These are phyloP conservation scores for Cnidoscolus chayamansa DNA, from an alignment of 441 rosid genomes.

Conservation along the genomic window DNA sequence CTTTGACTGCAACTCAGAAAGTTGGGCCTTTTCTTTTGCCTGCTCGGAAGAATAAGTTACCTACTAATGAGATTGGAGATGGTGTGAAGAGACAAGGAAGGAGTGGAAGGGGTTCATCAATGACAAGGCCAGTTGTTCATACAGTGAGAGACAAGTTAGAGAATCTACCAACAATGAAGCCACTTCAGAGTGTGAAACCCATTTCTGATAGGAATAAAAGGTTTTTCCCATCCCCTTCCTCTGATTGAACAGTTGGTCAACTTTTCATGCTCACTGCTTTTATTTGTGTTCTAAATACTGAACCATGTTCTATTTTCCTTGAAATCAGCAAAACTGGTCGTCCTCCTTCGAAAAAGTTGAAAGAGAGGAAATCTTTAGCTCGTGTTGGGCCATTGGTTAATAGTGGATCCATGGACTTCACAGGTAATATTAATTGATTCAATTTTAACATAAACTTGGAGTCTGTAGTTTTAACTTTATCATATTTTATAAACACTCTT, in stretches of 20 bases:
- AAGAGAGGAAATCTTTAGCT: conserved; percentile 64
- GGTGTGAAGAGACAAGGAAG: conserved; percentile 78
- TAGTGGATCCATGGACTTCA: conserved; percentile 50
- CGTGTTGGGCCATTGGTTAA: conserved; percentile 46
- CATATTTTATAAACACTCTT: not conserved
- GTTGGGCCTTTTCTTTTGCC: conserved; percentile 48
- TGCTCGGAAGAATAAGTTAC: conserved; percentile 54
- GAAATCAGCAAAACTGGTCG: conserved; percentile 80
- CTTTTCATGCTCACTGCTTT: not conserved
- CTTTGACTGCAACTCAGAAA: conserved; percentile 44
- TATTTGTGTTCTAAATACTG: conserved; percentile 10
- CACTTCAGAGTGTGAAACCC: conserved; percentile 47
- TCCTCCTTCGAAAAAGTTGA: conserved; percentile 78
- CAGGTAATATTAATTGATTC: conserved; percentile 43
- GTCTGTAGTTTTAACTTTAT: conserved; percentile 13
- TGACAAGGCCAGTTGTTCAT: conserved; percentile 49
- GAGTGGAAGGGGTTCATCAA: conserved; percentile 54
- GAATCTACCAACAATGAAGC: conserved; percentile 52
- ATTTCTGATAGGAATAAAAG: conserved; percentile 75
- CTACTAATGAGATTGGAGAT: conserved; percentile 56
- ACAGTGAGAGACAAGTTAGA: conserved; percentile 60
- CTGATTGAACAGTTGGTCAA: not conserved
- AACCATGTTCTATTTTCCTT: conserved; percentile 8
- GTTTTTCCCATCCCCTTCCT: conserved; percentile 26
- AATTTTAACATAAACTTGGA: conserved; percentile 15